These are phyloP conservation scores for Phytophthora citricola DNA, from an alignment of 352 stramenopile genomes.

Conservation along the genomic window DNA sequence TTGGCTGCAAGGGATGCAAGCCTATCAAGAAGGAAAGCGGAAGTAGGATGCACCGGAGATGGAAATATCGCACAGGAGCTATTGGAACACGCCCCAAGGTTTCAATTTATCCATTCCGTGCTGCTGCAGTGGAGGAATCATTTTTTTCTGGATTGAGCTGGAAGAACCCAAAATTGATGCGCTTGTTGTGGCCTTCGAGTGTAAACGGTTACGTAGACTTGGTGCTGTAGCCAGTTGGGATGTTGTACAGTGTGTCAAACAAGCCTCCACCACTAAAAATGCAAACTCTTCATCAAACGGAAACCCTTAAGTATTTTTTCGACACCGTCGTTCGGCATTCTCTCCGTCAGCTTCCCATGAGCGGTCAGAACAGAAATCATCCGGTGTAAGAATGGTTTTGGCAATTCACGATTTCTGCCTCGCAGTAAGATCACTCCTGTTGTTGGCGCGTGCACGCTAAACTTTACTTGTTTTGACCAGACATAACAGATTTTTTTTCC, in stretches of 20 bases:
- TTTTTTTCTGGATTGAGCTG: conserved; percentile 40
- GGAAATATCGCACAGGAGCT: no score
- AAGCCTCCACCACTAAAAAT: conserved; percentile 30
- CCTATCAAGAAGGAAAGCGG: conserved; percentile 57
- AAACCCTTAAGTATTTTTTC: no score
- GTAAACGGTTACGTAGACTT: conserved; percentile 50
- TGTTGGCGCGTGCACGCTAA: not conserved
- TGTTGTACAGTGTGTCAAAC: conserved; percentile 38
- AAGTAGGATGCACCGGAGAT: not conserved
- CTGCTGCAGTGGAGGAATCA: conserved; percentile 30
- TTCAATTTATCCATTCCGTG: no score
- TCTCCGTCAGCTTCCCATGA: no score
- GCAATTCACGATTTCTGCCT: conserved; percentile 57
- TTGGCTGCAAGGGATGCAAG: conserved; percentile 73
- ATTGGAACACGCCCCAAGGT: no score
- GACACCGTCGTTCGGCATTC: no score
- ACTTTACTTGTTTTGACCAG: no score
- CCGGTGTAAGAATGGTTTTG: conserved; percentile 52
- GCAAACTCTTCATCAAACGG: conserved; percentile 32
- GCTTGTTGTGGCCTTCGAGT: conserved; percentile 40
- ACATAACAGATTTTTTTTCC: no score
- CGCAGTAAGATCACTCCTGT: conserved; percentile 11
- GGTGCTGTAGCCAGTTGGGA: conserved; percentile 51
- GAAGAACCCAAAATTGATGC: conserved; percentile 62
- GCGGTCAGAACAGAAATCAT: conserved; percentile 8